Conservation (phyloP, 179 eudicot genomes). For the Spergularia azorica region DNA sequence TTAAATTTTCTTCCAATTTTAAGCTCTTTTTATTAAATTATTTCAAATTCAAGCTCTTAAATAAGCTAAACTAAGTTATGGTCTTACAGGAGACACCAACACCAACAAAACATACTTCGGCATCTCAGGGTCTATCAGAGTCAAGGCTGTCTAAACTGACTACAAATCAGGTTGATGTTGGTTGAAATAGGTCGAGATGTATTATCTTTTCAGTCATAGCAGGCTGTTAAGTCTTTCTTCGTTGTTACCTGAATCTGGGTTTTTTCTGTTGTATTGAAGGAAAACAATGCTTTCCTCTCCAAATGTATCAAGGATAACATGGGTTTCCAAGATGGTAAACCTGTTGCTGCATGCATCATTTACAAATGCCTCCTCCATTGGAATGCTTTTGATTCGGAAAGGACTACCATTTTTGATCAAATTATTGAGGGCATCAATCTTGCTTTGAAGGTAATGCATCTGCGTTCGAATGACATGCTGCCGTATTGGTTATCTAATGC, state of each 20-base stretch:
- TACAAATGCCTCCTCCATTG: constrained; percentile 94
- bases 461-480: constrained; percentile 46
- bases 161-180: constrained; percentile 66
- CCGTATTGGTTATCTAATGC: constrained; percentile 97
- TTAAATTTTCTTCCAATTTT: too few species aligned
- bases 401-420: constrained; percentile 89
- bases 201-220: neutral
- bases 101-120: constrained; percentile 62
- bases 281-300: constrained; percentile 76
- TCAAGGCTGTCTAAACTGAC: constrained; percentile 73
- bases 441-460: constrained; percentile 64
- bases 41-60: constrained; percentile 11
- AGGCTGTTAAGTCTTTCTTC: neutral
- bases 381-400: constrained; percentile 96
- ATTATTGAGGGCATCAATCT: constrained; percentile 80
- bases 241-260: constrained; percentile 17
- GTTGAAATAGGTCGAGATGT: neutral
- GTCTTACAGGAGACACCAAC: constrained; percentile 86
- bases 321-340: constrained; percentile 95
- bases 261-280: constrained; percentile 43
- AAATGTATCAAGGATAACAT: constrained; percentile 83
- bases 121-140: constrained; percentile 71
- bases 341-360: constrained; percentile 89
- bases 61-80: constrained; percentile 1
- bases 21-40: neutral